These are phyloP conservation scores for Aspergillus coremiiformis DNA, from an alignment of 495 filamentous ascomycete genomes.

Conservation along the genomic window DNA sequence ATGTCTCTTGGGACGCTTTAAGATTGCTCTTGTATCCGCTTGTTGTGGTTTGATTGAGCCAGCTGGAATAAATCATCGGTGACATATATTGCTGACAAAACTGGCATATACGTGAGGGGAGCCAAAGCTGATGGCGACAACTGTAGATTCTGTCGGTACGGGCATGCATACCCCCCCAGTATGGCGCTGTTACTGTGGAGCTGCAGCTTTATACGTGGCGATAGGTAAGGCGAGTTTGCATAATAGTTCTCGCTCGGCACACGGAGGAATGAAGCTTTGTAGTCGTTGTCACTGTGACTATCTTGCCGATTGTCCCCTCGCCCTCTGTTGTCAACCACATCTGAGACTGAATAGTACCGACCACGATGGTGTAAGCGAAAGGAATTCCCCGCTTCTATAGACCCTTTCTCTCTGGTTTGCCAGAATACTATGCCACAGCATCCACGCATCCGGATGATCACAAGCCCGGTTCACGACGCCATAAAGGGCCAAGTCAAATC, in stretches of 20 bases:
- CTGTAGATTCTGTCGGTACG: background rate
- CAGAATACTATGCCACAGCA: background rate
- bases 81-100: too few species aligned
- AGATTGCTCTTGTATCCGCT: background rate
- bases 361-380: background rate
- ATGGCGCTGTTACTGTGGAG: slow-evolving; percentile 58
- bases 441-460: background rate
- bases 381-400: background rate
- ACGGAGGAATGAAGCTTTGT: slow-evolving; percentile 71
- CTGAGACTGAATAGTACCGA: background rate
- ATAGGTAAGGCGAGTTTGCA: slow-evolving; percentile 50
- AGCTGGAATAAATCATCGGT: too few species aligned
- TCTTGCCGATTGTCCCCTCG: background rate
- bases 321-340: background rate
- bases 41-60: too few species aligned
- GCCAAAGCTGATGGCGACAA: too few species aligned
- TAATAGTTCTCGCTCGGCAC: slow-evolving; percentile 68
- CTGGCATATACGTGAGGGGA: background rate
- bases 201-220: slow-evolving; percentile 36
- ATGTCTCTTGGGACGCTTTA: background rate
- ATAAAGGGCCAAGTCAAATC: slow-evolving; percentile 1
- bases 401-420: background rate
- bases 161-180: too few species aligned
- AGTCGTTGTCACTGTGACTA: background rate
- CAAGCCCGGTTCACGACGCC: background rate